Conservation (phyloP, 2,329 filamentous ascomycete genomes). For the Lanzia echinophila region DNA sequence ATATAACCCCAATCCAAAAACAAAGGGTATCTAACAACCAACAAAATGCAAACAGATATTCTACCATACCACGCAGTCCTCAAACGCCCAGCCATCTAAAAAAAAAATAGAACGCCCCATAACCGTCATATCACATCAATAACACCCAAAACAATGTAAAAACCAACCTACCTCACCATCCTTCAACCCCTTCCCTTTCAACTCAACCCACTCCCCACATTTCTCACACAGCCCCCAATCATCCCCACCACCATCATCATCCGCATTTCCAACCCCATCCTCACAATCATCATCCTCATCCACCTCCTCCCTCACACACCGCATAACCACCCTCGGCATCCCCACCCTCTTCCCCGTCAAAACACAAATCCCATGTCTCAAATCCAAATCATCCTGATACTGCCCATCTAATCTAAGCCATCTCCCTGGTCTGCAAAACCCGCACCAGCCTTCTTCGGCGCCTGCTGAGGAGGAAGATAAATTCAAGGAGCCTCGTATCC, state of each 20-base stretch:
- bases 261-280: not conserved
- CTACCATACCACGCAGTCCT: not conserved
- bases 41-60: not conserved
- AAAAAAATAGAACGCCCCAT: not conserved
- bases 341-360: not conserved
- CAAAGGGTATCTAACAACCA: too few relatives aligned
- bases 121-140: not conserved
- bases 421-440: not conserved
- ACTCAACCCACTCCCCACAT: not conserved
- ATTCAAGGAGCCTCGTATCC: not conserved
- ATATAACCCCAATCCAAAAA: not conserved
- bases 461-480: not conserved
- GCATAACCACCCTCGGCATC: not conserved
- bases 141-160: not conserved
- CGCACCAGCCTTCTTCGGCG: not conserved
- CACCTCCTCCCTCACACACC: not conserved
- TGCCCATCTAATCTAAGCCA: not conserved
- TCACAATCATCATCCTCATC: not conserved
- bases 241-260: not conserved
- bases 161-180: not conserved
- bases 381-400: slow-evolving; percentile 4
- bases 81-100: not conserved
- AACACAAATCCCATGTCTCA: not conserved
- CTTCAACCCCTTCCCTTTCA: not conserved
- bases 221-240: not conserved